Percentiles rank a stretch among this genome's conserved stretches.
These are phyloP conservation scores for Fusarium globosum DNA, from an alignment of 2,329 filamentous ascomycete genomes.

Conservation along the genomic window DNA sequence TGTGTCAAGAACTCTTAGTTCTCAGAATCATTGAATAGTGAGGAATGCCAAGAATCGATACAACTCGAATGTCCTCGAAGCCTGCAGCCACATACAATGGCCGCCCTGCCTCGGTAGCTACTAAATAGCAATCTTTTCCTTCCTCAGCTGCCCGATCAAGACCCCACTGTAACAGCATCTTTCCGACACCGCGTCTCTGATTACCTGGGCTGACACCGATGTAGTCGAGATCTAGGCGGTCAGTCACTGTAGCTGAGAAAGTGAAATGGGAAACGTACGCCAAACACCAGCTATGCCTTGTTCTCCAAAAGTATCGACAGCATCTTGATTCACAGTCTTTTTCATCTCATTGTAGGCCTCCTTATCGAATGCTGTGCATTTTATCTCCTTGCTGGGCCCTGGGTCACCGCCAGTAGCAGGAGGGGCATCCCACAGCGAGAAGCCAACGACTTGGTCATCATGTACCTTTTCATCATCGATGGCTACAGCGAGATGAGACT, in stretches of 20 bases:
- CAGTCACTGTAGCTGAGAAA: neutral
- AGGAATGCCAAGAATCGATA: slow-evolving; percentile 7
- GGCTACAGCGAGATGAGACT: neutral
- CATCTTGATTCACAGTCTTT: slow-evolving; percentile 2
- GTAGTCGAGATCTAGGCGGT: slow-evolving; percentile 14
- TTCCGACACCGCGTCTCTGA: slow-evolving; percentile 13
- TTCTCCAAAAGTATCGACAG: neutral
- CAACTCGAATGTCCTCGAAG: neutral
- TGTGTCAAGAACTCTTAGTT: neutral
- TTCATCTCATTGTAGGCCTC: slow-evolving; percentile 7
- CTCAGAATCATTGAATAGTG: slow-evolving; percentile 18
- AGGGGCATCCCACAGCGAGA: slow-evolving; percentile 12
- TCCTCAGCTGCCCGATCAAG: neutral
- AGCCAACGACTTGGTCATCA: neutral
- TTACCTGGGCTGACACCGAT: slow-evolving; percentile 7
- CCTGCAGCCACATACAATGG: slow-evolving; percentile 7
- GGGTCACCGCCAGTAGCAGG: neutral
- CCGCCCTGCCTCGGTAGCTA: slow-evolving; percentile 10
- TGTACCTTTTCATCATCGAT: neutral
- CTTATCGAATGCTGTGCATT: slow-evolving; percentile 7
- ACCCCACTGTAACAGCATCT: slow-evolving; percentile 1
- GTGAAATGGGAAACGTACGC: neutral
- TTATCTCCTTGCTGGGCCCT: neutral
- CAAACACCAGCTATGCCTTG: slow-evolving; percentile 11
- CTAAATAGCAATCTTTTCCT: slow-evolving; percentile 7